These are phyloP conservation scores for Alternaria dauci DNA, from an alignment of 2,329 filamentous ascomycete genomes.

Conservation along the genomic window DNA sequence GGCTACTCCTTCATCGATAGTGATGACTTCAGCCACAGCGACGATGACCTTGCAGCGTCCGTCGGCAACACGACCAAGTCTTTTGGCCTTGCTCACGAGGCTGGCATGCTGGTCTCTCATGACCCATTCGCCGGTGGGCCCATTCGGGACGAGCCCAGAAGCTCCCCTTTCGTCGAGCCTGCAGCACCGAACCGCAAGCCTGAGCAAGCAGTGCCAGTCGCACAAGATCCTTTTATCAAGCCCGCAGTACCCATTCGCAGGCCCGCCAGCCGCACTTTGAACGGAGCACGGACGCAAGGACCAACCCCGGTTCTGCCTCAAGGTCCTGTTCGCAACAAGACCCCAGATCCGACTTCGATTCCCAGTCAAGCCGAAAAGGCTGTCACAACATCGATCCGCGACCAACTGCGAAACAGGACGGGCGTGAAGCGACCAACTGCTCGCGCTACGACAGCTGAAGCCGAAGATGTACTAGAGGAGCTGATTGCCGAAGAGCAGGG, in stretches of 20 bases:
- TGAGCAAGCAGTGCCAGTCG: not conserved
- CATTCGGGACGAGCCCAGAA: slow-evolving; percentile 7
- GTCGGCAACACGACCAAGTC: slow-evolving; percentile 44
- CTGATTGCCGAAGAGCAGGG: slow-evolving; percentile 31
- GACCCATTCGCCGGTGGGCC: slow-evolving; percentile 9
- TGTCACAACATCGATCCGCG: slow-evolving; percentile 2
- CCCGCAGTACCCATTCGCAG: slow-evolving; percentile 8
- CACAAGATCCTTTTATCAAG: slow-evolving; percentile 6
- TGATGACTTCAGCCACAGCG: slow-evolving; percentile 30
- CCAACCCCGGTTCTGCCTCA: slow-evolving; percentile 8
- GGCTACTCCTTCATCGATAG: slow-evolving; percentile 30
- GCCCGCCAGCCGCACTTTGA: slow-evolving; percentile 5
- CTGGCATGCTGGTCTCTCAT: slow-evolving; percentile 37
- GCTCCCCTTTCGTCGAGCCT: slow-evolving; percentile 11
- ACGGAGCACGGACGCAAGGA: slow-evolving; percentile 4
- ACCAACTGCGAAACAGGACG: slow-evolving; percentile 1
- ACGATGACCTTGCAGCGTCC: slow-evolving; percentile 32
- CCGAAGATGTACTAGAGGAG: slow-evolving; percentile 23
- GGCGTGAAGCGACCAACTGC: not conserved
- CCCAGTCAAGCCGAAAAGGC: slow-evolving; percentile 5
- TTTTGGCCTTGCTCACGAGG: slow-evolving; percentile 45
- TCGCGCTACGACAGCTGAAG: slow-evolving; percentile 5
- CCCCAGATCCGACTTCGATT: not conserved
- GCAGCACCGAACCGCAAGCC: slow-evolving; percentile 1
- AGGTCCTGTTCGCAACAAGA: not conserved